Evolutionary conservation across 768 basidiomycete species (phyloP), one percentile per base, ranked within the genome.

Genomic region (Leccinum pellstonianum): DNA sequence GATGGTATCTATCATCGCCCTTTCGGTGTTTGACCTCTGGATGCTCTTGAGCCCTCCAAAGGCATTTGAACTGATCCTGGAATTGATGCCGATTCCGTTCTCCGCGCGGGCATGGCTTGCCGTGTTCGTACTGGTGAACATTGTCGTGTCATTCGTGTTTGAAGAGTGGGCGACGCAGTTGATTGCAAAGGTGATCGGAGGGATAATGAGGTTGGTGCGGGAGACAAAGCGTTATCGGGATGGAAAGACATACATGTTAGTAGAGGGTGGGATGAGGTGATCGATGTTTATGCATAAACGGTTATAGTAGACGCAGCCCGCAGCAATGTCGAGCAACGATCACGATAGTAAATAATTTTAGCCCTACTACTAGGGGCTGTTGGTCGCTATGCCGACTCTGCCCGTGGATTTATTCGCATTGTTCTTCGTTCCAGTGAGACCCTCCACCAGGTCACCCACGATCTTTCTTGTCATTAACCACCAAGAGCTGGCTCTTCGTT

Each of bases 211-310:
- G 53, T 77, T 80, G 70, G 77, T 77, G 2, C 73, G 66, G 43
- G 72, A 73, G 54, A 78, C 76, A 52, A 79, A 78, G 57, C 77
- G 88, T 58, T 77, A 77, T 52, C 77, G 78, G 50, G 85, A 85
- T 14, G 88, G 87, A 5, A 93, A 93, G 71, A 75, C 82, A 53
- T 98, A 98, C 81, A 95, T 95, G 75, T 79, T 82, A 9, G 86
- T 98, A 2, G 91, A 93, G 66, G 85, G 86, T 21, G 86, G 84
- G 35, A 85, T 88, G 85, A 74, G 75, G 54, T 72, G 68, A 67
- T 31, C 31, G 31, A 5, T 31, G 14, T 52, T 19, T 52, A 31
- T 29, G 29, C 29, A 3, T 29, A 19, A n/a, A 6, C 1, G 27
- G 43, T 19, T 11, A 43, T 19, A 11, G 2, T 35, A 46, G 43